phyloP scores from a whole-genome alignment of 768 basidiomycete genomes.

The Termitomyces sp. region DNA sequence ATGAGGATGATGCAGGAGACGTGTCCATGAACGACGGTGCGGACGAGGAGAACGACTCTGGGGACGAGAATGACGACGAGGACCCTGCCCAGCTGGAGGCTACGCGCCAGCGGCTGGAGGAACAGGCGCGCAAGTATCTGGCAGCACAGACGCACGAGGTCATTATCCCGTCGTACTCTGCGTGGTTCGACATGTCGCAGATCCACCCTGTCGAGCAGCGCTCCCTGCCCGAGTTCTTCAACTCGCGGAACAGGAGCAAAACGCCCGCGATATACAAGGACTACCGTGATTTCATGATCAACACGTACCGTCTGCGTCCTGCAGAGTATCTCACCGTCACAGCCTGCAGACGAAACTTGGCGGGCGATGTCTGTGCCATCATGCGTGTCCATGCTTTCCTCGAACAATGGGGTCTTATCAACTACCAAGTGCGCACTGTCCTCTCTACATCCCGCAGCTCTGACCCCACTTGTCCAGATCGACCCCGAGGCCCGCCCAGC shows the following conservation, averaged over 20 bases:
- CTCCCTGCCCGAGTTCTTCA: slow-evolving; percentile 97
- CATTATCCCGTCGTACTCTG: slow-evolving; percentile 93
- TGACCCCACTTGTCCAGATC: slow-evolving; percentile 46
- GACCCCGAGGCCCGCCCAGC: slow-evolving; percentile 96
- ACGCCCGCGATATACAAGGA: slow-evolving; percentile 98
- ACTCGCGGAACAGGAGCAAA: slow-evolving; percentile 89
- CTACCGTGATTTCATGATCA: slow-evolving; percentile 99
- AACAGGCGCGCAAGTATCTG: slow-evolving; percentile 89
- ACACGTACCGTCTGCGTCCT: slow-evolving; percentile 92
- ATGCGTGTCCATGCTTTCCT: slow-evolving; percentile 99
- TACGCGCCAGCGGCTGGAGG: slow-evolving; percentile 72
- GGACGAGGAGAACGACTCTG: slow-evolving; percentile 74
- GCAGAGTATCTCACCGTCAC: slow-evolving; percentile 96
- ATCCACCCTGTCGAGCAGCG: slow-evolving; percentile 90
- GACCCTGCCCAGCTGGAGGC: slow-evolving; percentile 82
- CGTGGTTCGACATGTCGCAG: slow-evolving; percentile 96
- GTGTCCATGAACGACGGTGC: slow-evolving; percentile 78
- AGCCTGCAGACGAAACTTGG: slow-evolving; percentile 91
- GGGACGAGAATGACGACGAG: slow-evolving; percentile 79
- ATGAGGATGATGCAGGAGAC: slow-evolving; percentile 66
- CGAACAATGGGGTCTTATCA: slow-evolving; percentile 98
- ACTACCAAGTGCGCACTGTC: slow-evolving; percentile 77
- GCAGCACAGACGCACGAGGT: slow-evolving; percentile 97
- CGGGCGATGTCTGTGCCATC: slow-evolving; percentile 96
- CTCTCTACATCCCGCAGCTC: not conserved